phyloP scores from a whole-genome alignment of 805 yeast genomes.

The Tetrapisispora arboricola region DNA sequence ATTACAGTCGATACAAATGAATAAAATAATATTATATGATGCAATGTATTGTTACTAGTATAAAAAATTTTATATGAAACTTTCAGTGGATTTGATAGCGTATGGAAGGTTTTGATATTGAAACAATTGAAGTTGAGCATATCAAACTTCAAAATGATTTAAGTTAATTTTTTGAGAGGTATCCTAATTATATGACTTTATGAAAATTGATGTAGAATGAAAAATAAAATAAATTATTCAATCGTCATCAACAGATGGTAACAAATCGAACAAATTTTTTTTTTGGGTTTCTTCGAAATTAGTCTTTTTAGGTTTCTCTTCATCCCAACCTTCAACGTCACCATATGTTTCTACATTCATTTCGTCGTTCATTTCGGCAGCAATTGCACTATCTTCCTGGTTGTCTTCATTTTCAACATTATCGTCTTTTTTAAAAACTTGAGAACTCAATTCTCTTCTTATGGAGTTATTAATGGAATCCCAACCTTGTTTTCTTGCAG shows the following conservation, averaged over 20 bases:
- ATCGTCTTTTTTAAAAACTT: background rate
- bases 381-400: background rate
- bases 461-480: constrained; percentile 50
- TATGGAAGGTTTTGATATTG: no score
- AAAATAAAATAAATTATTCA: no score
- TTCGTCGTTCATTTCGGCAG: constrained; percentile 2
- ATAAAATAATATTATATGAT: no score
- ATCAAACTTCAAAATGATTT: no score
- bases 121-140: no score
- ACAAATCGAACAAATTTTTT: constrained; percentile 2
- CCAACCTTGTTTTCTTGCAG: constrained; percentile 63
- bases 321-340: constrained; percentile 4
- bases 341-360: constrained; percentile 3
- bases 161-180: no score
- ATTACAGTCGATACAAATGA: no score
- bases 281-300: background rate
- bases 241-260: background rate
- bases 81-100: no score
- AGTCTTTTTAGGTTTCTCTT: background rate
- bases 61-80: no score
- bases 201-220: no score
- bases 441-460: constrained; percentile 19
- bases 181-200: no score
- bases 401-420: background rate
- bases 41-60: no score